Evolutionary conservation across 148 eudicot genomes (phyloP), one percentile per base, ranked within the genome.

Genomic region (Mesembryanthemum crystallinum): DNA sequence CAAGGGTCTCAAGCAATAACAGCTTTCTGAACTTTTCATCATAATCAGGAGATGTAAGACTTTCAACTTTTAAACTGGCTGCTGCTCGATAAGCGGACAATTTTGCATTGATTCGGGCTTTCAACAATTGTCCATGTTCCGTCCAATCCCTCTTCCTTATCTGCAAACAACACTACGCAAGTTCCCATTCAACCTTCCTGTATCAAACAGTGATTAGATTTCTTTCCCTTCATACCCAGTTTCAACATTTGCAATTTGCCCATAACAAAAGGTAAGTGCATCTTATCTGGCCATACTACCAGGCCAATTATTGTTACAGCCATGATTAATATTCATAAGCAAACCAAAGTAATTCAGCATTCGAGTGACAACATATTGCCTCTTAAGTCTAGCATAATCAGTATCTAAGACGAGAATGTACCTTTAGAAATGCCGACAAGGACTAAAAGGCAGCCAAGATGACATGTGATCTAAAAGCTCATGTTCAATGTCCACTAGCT

Each of bases 131-230:
- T 63, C 97, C 98, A 67, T 92, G 94, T 75, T 90, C 94, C 1
- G 90, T 82, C 97, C 98, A 96, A 61, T 92, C 99, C 72, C 93
- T 84, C 92, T 87, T 96, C 87, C 93, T 87, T 84, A 91, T 83
- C 99, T 96, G 90, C 83, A 83, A 84, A 79, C 47, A 72, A 67
- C 39, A 78, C 32, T 30, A 29, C 62, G 51, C 35, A 77, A 14
- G 21, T 39, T 60, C 47, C 58, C 62, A 62, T n/a, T n/a, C n/a
- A n/a, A n/a, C n/a, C n/a, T 49, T 47, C 62, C 18, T 63, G 55
- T 8, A 52, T 52, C 47, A 74, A 69, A 51, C 49, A 12, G 17
- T n/a, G 21, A 74, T 62, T 35, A 24, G 33, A 59, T 23, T 75
- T 29, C 66, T 54, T 69, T 28, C 59, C 24, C 42, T 11, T n/a